phyloP scores from a whole-genome alignment of 1,139 yeast genomes.

The Saccharomyces hybrid region DNA sequence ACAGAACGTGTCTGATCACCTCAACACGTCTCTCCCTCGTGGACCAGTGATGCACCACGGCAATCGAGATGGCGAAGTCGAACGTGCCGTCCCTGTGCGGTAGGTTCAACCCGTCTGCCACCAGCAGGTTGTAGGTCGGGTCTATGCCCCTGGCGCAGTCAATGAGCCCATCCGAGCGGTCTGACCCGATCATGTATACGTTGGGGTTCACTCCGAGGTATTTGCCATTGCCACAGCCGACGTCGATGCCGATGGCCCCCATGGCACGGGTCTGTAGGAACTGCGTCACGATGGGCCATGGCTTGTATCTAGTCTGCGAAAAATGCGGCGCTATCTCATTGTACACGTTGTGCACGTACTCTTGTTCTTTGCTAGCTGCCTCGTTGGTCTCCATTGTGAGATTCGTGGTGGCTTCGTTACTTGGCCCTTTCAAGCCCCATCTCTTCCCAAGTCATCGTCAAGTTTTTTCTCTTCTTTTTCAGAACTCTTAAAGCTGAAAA shows the following conservation, averaged over 20 bases:
- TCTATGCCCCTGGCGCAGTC: conserved; percentile 56
- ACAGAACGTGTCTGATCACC: conserved; percentile 63
- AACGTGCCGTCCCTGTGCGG: conserved; percentile 57
- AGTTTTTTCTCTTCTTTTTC: conserved; percentile 4
- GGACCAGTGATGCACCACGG: conserved; percentile 94
- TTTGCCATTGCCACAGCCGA: conserved; percentile 97
- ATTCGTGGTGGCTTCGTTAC: background rate
- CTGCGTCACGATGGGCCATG: conserved; percentile 91
- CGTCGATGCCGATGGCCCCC: conserved; percentile 56
- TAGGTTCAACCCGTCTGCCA: conserved; percentile 68
- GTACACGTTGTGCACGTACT: conserved; percentile 81
- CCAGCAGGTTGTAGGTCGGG: conserved; percentile 42
- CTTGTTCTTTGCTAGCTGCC: conserved; percentile 59
- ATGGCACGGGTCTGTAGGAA: conserved; percentile 42
- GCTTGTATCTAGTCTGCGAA: conserved; percentile 87
- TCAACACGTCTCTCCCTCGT: conserved; percentile 67
- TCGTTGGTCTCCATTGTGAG: background rate
- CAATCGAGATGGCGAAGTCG: conserved; percentile 91
- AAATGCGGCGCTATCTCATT: conserved; percentile 89
- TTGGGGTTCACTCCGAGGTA: conserved; percentile 66
- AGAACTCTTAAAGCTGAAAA: background rate
- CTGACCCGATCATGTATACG: conserved; percentile 71
- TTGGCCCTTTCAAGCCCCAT: conserved; percentile 13
- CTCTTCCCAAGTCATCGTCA: conserved; percentile 5
- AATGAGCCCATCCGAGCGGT: conserved; percentile 69